A percentile compares a stretch with the other conserved stretches of the same genome.
phyloP scores from a whole-genome alignment of 768 basidiomycete genomes.

The Rhodotorula graminis region DNA sequence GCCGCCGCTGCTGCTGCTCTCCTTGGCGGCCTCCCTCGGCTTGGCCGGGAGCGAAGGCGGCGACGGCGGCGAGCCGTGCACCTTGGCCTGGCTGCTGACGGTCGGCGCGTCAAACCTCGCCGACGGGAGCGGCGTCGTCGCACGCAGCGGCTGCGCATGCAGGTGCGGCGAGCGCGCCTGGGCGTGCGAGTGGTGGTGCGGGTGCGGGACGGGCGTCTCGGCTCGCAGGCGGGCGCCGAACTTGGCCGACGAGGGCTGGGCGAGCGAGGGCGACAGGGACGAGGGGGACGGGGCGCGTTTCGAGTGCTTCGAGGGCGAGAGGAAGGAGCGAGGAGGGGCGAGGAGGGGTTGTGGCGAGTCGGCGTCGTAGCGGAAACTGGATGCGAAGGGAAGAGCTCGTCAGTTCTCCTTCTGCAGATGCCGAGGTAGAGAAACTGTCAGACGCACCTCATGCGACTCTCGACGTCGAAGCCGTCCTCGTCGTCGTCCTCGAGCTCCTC shows the following conservation, averaged over 20 bases:
- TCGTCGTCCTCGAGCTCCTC: neutral
- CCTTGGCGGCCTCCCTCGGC: too few species aligned
- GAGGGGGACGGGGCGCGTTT: neutral
- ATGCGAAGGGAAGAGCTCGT: too few species aligned
- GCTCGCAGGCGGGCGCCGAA: conserved; percentile 31
- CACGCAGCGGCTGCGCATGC: too few species aligned
- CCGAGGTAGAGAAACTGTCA: too few species aligned
- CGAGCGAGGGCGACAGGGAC: neutral
- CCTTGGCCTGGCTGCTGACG: neutral
- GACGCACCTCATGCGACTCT: conserved; percentile 39
- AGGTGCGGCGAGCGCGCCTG: too few species aligned
- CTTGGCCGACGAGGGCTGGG: conserved; percentile 27
- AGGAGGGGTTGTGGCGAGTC: conserved; percentile 32
- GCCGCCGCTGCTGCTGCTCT: too few species aligned
- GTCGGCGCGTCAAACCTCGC: neutral
- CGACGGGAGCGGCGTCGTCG: neutral
- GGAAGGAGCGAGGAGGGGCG: conserved; percentile 1
- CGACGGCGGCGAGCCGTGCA: too few species aligned
- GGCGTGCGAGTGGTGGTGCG: too few species aligned
- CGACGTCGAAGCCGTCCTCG: conserved; percentile 3
- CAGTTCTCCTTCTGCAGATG: neutral
- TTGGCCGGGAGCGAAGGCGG: too few species aligned
- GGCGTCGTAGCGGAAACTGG: conserved; percentile 40
- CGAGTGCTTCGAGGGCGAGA: neutral
- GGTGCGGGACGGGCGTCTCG: too few species aligned